Evolutionary conservation across 352 stramenopile species (phyloP).

Genomic region (Peronospora tabacina): DNA sequence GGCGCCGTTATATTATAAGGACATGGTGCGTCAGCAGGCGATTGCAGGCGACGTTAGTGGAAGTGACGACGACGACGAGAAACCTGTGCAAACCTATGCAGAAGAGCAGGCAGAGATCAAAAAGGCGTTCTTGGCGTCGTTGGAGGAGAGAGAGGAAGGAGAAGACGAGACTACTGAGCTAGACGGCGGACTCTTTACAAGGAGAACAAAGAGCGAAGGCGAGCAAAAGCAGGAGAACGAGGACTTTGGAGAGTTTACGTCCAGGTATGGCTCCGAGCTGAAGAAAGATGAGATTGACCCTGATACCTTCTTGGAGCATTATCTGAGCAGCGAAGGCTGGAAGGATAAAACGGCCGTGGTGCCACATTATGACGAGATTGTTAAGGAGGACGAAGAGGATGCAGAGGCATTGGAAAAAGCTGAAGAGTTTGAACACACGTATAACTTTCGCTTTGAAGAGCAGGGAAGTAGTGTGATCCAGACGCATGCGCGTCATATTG

Average conservation of each 20-base stretch:
- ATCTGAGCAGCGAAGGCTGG: constrained; percentile 72
- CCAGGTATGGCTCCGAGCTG: constrained; percentile 55
- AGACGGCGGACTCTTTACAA: constrained; percentile 62
- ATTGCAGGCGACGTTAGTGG: constrained; percentile 75
- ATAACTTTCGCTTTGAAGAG: constrained; percentile 99
- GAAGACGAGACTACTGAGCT: constrained; percentile 63
- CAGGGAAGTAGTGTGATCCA: constrained; percentile 82
- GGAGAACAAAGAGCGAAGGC: constrained; percentile 55
- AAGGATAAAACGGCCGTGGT: constrained; percentile 66
- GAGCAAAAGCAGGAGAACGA: constrained; percentile 64
- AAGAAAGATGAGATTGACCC: constrained; percentile 59
- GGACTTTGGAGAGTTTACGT: constrained; percentile 52
- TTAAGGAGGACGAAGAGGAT: constrained; percentile 86
- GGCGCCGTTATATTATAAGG: constrained; percentile 87
- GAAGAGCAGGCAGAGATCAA: constrained; percentile 69
- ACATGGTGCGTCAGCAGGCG: constrained; percentile 93
- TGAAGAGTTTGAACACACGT: constrained; percentile 97
- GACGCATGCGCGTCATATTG: constrained; percentile 74
- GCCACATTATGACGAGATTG: constrained; percentile 77
- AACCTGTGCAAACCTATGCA: constrained; percentile 47
- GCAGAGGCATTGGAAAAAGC: constrained; percentile 89
- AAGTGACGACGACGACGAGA: constrained; percentile 33
- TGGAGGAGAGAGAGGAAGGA: constrained; percentile 33
- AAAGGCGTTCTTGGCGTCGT: constrained; percentile 50
- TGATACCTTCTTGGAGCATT: constrained; percentile 74